phyloP scores from a whole-genome alignment of 257 asterid genomes.

The Fraxinus quadrangulata region DNA sequence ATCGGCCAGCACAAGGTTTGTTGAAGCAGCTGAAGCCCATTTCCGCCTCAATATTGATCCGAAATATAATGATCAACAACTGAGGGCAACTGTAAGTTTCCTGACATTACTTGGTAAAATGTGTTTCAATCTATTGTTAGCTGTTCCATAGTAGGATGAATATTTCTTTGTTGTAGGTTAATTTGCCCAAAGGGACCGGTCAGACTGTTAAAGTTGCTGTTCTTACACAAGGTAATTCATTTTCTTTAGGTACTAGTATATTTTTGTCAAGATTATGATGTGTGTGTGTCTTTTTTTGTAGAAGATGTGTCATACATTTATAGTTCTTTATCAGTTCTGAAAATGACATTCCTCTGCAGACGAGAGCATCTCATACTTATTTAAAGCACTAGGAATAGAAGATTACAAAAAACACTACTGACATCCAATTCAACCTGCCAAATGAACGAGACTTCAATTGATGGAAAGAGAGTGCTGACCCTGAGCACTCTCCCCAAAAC shows the following conservation, averaged over 20 bases:
- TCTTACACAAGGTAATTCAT: conserved; percentile 83
- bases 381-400: conserved; percentile 4
- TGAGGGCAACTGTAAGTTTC: conserved; percentile 88
- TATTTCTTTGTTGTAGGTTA: conserved; percentile 58
- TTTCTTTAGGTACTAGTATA: neutral
- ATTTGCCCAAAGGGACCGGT: conserved; percentile 98
- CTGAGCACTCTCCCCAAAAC: neutral
- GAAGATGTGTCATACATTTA: conserved; percentile 1
- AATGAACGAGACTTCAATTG: neutral
- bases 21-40: conserved; percentile 93
- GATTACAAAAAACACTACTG: neutral
- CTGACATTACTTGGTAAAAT: conserved; percentile 19
- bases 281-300: neutral
- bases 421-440: neutral
- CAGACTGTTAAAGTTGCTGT: conserved; percentile 91
- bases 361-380: conserved; percentile 10
- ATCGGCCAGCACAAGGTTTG: conserved; percentile 74
- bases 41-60: conserved; percentile 98
- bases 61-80: conserved; percentile 93
- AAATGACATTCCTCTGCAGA: neutral
- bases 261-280: neutral
- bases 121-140: conserved; percentile 1
- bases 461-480: neutral
- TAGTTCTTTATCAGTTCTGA: conserved; percentile 1
- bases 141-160: conserved; percentile 21